A percentile compares a stretch with the other conserved stretches of the same genome.
Evolutionary conservation across 495 filamentous ascomycete species (phyloP).

Genomic region (Daldinia concentrica): DNA sequence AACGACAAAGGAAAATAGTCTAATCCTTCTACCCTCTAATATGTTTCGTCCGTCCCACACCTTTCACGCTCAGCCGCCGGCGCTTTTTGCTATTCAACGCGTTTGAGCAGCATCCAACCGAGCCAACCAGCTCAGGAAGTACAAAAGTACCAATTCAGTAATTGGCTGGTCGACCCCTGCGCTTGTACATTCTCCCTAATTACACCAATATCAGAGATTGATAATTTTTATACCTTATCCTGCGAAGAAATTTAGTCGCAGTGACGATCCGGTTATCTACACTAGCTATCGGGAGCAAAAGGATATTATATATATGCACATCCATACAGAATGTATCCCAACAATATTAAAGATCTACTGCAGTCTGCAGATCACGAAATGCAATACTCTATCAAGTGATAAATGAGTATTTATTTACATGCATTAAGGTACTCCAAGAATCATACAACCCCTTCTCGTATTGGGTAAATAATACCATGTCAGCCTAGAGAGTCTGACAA

Average conservation of each 20-base stretch:
- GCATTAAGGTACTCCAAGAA: neutral
- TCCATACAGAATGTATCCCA: conserved; percentile 12
- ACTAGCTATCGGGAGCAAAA: conserved; percentile 24
- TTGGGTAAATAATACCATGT: conserved; percentile 8
- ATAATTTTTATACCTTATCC: conserved; percentile 11
- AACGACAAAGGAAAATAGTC: conserved; percentile 25
- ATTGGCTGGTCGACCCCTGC: conserved; percentile 37
- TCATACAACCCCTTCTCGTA: neutral
- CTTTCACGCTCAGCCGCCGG: conserved; percentile 32
- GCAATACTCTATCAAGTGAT: conserved; percentile 23
- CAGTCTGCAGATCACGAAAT: conserved; percentile 7
- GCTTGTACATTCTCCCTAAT: conserved; percentile 38
- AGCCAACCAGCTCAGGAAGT: conserved; percentile 21
- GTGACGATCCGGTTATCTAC: neutral
- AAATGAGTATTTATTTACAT: conserved; percentile 10
- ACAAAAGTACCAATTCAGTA: conserved; percentile 33
- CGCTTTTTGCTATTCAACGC: conserved; percentile 21
- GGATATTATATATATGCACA: conserved; percentile 21
- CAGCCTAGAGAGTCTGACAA: conserved; percentile 2
- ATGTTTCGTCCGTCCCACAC: conserved; percentile 39
- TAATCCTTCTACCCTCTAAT: conserved; percentile 27
- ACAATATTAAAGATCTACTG: conserved; percentile 22
- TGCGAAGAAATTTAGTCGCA: conserved; percentile 3
- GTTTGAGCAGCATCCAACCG: conserved; percentile 23
- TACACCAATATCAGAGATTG: conserved; percentile 38